Evolutionary conservation across 805 yeast genomes (phyloP), one percentile per base, ranked within the genome.

Genomic region (Saturnispora halmiae): DNA sequence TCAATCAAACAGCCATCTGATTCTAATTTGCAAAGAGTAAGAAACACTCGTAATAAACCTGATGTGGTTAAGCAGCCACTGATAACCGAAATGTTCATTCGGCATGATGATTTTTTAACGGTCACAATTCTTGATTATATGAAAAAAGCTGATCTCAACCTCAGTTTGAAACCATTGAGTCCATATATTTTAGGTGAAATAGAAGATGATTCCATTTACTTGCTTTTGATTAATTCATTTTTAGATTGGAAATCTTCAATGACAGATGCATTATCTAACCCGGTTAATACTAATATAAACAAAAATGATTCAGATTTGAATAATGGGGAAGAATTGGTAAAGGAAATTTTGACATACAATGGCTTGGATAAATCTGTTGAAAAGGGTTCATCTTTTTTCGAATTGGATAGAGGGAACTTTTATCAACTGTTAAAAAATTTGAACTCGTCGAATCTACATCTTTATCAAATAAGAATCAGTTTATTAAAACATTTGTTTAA

Each of bases 101-200:
- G 20, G 4, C 42, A 39, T 27, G 46, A 45, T 34, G 11, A 14
- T 8, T 47, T 49, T 4, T 31, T 43, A 3, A 40, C 45, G 5
- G 36, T 31, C 4, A 46, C 50, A 1, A 25, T 58, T 4, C 43
- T 49, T 1, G 39, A 46, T 15, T 56, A 41, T 37, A 15, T 55
- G 6, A 38, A 36, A 2, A 36, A 48, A 13, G 46, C 54, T 36
- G 73, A 64, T 28, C 56, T 68, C 6, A 66, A 72, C 1, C 49
- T 65, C 45, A 40, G 60, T 9, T 62, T 66, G 61, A 68, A 66
- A 44, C 65, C 66, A 37, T 61, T 69, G 46, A 53, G 67, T 16
- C 47, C 66, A 31, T 46, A 67, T 2, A 61, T 67, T 21, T 14
- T 42, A 1, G 26, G 27, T 22, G 32, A 24, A 4, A 13, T 20